Base-by-base conservation (phyloP, 2,329 filamentous ascomycete genomes). In the Cytospora piceae region DNA sequence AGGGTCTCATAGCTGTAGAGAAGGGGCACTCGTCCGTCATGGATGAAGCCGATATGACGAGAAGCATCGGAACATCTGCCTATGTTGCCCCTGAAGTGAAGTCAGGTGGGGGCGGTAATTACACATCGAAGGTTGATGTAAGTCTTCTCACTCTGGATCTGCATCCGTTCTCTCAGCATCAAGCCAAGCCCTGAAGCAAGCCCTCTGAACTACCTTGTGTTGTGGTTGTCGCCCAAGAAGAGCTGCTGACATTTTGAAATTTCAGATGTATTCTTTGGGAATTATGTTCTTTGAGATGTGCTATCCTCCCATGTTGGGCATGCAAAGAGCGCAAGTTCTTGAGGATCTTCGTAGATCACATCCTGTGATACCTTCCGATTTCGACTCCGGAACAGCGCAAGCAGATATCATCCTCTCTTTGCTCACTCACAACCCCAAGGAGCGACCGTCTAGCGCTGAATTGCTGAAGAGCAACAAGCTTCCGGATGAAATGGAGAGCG, bases 261-360 rank as follows among this genome's bases (percentile, higher is more conserved):
- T 29, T 42, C 64, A 88, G 85, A 98, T 99, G 94, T 99, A 95
- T 75, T 97, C 94, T 0, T 83, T 99, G 52, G 95, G 95, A 0
- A 91, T 99, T 69, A 98, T 99, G 65, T 96, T 99, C 79, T 98
- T 97, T 71, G 95, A 99, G 77, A 99, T 99, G 95, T 96, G 91
- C 73, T 94, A 89, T 69, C 78, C 81, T 39, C 82, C 86, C 0
- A 81, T 89, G 74, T 70, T 82, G 14, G 87, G 87, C 5, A 89
- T 90, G 86, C 84, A 90, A 71, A 83, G 87, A 68, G 85, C 85
- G 2, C 78, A 83, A 60, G 85, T 88, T 4, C 82, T 97, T 32
- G 85, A 90, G 61, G 81, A 85, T 63, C 82, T 97, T 52, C 86
- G 92, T 55, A 84, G 88, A 70, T 85, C 87, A 49, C 81, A 87